phyloP scores from a whole-genome alignment of 257 asterid genomes.

The Solanum peruvianum region DNA sequence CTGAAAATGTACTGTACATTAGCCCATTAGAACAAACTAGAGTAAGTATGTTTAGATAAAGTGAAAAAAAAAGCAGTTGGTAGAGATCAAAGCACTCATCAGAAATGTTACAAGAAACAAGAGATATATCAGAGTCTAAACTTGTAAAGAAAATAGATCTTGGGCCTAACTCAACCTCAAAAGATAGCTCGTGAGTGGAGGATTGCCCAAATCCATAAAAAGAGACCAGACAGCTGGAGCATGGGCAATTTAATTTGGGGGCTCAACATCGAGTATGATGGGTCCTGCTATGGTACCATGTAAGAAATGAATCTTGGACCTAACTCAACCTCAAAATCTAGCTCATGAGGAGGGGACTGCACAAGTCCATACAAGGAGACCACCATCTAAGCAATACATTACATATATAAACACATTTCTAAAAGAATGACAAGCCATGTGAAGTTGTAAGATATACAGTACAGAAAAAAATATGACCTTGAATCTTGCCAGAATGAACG shows the following conservation, averaged over 20 bases:
- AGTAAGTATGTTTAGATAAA: neutral
- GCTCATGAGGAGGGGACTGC: neutral
- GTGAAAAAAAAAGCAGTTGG: no score
- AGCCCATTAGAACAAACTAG: conserved; percentile 7
- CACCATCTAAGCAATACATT: neutral
- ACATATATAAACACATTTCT: neutral
- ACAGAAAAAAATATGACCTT: conserved; percentile 35
- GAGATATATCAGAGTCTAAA: neutral
- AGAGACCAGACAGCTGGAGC: neutral
- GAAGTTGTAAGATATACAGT: neutral
- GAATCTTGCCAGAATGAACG: conserved; percentile 94
- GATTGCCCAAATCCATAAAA: neutral
- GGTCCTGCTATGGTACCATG: neutral
- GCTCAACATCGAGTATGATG: neutral
- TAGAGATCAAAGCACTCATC: neutral
- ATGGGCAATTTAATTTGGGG: neutral
- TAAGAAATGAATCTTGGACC: neutral
- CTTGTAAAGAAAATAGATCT: neutral
- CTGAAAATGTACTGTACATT: conserved; percentile 70
- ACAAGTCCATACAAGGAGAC: neutral
- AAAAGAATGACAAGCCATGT: neutral
- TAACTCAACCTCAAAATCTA: neutral
- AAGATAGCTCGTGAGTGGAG: neutral
- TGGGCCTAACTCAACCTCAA: neutral
- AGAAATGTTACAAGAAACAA: neutral